Percentiles rank a stretch among this genome's conserved stretches.
phyloP scores from a whole-genome alignment of 306 rosid genomes.

The Trifolium dubium region DNA sequence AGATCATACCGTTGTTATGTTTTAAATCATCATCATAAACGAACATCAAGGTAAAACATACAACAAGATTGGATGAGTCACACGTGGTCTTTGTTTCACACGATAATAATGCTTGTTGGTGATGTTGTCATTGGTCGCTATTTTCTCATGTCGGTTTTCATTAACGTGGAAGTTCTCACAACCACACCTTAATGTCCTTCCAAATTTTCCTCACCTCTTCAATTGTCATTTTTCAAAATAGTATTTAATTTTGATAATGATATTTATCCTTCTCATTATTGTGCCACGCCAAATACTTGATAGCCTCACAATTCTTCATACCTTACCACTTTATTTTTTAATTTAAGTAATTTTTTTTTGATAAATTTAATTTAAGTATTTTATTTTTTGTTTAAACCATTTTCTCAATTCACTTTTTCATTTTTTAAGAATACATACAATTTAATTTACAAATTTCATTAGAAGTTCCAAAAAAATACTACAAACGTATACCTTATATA shows the following conservation, averaged over 20 bases:
- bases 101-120: constrained; percentile 7
- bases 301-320: constrained; percentile 43
- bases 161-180: constrained; percentile 44
- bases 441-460: no score
- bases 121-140: not conserved
- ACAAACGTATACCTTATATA: no score
- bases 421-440: no score
- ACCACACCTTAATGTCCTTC: constrained; percentile 29
- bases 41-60: not conserved
- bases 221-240: constrained; percentile 47
- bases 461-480: no score
- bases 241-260: constrained; percentile 44
- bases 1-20: not conserved
- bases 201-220: not conserved
- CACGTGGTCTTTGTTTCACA: constrained; percentile 11
- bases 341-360: no score
- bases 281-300: constrained; percentile 47
- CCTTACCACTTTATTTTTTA: not conserved
- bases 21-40: not conserved
- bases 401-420: no score
- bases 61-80: not conserved
- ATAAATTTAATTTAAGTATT: no score
- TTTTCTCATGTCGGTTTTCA: not conserved
- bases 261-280: constrained; percentile 37
- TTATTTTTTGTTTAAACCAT: no score